Conservation (phyloP, 331 rosid species). For the Acacia concinna region DNA sequence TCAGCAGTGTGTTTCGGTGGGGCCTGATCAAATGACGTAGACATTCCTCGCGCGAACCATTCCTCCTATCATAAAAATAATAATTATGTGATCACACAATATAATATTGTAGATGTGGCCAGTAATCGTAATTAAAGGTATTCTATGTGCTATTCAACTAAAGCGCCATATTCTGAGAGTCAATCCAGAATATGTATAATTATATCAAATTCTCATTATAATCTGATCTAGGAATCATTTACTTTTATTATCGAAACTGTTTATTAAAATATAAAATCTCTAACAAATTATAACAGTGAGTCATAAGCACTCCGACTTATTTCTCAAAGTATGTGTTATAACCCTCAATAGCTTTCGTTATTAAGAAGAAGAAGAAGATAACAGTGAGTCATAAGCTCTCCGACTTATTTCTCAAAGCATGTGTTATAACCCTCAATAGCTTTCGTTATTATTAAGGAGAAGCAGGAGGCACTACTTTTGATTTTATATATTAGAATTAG, state of each 20-base stretch:
- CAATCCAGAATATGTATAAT: background rate
- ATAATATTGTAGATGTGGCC: background rate
- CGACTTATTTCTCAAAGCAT: background rate
- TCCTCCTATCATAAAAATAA: slow-evolving; percentile 16
- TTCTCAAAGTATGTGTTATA: background rate
- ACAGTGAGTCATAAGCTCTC: background rate
- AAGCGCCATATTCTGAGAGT: no score
- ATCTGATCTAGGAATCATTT: background rate
- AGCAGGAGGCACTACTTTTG: no score
- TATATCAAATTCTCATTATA: background rate
- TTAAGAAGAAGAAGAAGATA: no score
- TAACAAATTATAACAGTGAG: background rate
- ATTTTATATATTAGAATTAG: no score
- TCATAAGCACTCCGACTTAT: background rate
- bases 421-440: no score
- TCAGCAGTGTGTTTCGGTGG: background rate
- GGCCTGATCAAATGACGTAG: background rate
- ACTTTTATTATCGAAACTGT: background rate
- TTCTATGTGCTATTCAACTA: background rate
- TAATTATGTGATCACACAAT: background rate
- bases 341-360: no score
- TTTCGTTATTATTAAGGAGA: no score
- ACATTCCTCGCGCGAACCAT: background rate
- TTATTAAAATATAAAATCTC: background rate
- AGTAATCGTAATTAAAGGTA: background rate